Evolutionary conservation across 306 rosid genomes (phyloP).

Genomic region (Casuarina glauca): DNA sequence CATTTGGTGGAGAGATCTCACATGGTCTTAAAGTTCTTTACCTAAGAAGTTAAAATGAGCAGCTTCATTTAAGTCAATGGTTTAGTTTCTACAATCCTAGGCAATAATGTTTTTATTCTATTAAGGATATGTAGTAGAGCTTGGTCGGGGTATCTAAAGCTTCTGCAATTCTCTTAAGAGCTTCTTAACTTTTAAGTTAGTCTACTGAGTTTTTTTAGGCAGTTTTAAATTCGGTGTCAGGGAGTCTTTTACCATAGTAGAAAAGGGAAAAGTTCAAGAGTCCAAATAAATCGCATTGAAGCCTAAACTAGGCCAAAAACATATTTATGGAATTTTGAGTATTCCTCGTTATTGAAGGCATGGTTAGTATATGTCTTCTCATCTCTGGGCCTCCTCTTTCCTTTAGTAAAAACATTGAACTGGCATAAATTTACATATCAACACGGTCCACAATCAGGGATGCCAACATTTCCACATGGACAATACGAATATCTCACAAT

Average conservation of each 20-base stretch:
- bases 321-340: too few species aligned
- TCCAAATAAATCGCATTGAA: neutral
- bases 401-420: neutral
- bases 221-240: neutral
- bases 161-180: neutral
- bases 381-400: neutral
- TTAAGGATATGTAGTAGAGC: neutral
- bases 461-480: neutral
- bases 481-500: neutral
- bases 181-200: neutral
- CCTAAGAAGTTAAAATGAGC: neutral
- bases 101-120: neutral
- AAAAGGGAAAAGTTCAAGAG: neutral
- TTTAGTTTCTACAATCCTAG: slow-evolving; percentile 3
- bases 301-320: neutral
- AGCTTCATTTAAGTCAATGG: neutral
- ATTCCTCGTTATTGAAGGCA: too few species aligned
- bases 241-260: neutral
- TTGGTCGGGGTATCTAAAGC: neutral
- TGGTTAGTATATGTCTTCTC: too few species aligned
- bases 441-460: neutral
- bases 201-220: neutral
- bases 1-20: neutral
- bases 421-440: neutral
- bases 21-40: neutral